phyloP scores from a whole-genome alignment of 768 basidiomycete genomes.

The Lactarius pseudohatsudake region DNA sequence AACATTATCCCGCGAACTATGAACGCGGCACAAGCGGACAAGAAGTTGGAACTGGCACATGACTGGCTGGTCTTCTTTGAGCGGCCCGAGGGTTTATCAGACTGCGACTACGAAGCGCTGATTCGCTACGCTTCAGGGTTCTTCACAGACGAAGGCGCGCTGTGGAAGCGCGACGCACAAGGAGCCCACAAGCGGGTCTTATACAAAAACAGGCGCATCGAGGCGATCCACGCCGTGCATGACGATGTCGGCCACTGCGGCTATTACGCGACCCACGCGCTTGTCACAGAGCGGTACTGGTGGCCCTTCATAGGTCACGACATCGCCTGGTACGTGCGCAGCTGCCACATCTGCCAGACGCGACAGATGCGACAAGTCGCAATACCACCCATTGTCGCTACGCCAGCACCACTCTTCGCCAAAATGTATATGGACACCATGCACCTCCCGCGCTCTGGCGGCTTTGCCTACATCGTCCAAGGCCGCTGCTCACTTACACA shows the following conservation, averaged over 20 bases:
- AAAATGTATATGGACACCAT: conserved; percentile 44
- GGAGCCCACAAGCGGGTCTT: conserved; percentile 31
- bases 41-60: too few species aligned
- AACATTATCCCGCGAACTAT: too few species aligned
- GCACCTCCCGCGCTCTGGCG: conserved; percentile 39
- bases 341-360: conserved; percentile 30
- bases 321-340: conserved; percentile 30
- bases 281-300: conserved; percentile 30
- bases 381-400: conserved; percentile 29
- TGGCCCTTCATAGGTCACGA: conserved; percentile 32
- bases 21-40: too few species aligned
- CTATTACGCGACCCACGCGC: conserved; percentile 6
- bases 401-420: conserved; percentile 33
- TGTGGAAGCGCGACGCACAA: conserved; percentile 9
- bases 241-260: conserved; percentile 31
- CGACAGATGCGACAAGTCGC: conserved; percentile 33
- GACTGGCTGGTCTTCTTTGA: too few species aligned
- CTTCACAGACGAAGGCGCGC: too few species aligned
- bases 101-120: too few species aligned
- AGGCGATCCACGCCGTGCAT: conserved; percentile 25
- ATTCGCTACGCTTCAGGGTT: too few species aligned
- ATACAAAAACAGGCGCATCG: conserved; percentile 6
- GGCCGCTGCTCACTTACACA: conserved; percentile 38
- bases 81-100: too few species aligned
- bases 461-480: conserved; percentile 41